Evolutionary conservation across 305 asterid species (phyloP).

Genomic region (Ajuga reptans): DNA sequence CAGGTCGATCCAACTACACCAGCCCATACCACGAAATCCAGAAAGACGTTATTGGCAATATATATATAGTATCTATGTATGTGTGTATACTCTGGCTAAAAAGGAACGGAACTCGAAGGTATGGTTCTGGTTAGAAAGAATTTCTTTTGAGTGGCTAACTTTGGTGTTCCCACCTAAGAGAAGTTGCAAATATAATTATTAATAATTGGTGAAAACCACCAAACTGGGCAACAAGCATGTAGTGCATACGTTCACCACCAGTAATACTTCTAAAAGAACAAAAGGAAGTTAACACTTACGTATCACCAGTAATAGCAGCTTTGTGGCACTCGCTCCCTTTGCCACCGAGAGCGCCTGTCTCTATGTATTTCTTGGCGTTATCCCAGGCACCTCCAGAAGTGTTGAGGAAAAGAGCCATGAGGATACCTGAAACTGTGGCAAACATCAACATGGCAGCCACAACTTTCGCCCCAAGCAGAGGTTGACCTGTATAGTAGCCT

Average conservation of each 20-base stretch:
- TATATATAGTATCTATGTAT: too few relatives aligned
- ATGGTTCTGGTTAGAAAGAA: neutral
- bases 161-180: neutral
- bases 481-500: constrained; percentile 90
- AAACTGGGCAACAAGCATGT: neutral
- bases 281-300: constrained; percentile 50
- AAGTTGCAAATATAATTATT: neutral
- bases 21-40: neutral
- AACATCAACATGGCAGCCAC: constrained; percentile 97
- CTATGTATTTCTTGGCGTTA: constrained; percentile 96
- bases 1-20: neutral
- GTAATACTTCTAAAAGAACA: neutral
- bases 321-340: constrained; percentile 96
- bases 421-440: constrained; percentile 95
- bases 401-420: constrained; percentile 98
- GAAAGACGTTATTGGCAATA: neutral
- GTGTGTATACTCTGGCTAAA: too few relatives aligned
- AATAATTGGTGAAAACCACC: neutral
- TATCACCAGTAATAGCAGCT: constrained; percentile 96
- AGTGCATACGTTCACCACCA: neutral
- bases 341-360: constrained; percentile 97
- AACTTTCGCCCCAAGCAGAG: constrained; percentile 95
- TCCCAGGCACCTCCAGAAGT: constrained; percentile 99
- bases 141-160: neutral
- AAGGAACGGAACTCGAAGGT: neutral